Conservation (phyloP, 768 basidiomycete genomes). For the Lyophyllum decastes region DNA sequence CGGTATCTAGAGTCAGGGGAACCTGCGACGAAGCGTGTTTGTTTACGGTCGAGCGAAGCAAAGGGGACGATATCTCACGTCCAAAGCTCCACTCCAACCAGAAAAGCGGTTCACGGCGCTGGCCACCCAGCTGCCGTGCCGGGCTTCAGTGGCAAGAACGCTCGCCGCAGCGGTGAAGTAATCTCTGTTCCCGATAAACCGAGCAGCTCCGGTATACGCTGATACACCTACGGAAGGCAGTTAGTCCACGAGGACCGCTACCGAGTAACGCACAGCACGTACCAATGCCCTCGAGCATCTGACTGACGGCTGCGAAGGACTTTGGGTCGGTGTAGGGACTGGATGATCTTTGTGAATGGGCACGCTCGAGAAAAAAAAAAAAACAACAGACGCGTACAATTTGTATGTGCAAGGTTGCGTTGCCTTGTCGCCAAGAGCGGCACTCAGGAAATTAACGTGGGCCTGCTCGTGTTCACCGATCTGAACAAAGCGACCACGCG, state of each 20-base stretch:
- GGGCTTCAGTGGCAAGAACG: constrained; percentile 60
- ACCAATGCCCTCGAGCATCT: constrained; percentile 57
- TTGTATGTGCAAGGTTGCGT: constrained; percentile 58
- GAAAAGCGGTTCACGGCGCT: constrained; percentile 41
- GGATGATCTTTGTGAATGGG: background rate
- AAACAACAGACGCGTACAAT: constrained; percentile 41
- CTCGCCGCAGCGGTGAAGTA: constrained; percentile 56
- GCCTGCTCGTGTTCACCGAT: constrained; percentile 50
- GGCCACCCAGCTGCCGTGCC: constrained; percentile 58
- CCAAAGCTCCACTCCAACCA: constrained; percentile 55
- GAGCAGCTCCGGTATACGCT: constrained; percentile 59
- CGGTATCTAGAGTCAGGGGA: constrained; percentile 31
- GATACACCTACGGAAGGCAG: constrained; percentile 28
- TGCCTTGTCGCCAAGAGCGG: constrained; percentile 46
- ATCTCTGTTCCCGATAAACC: constrained; percentile 42
- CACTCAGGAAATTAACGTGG: constrained; percentile 46
- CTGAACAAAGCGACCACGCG: constrained; percentile 49
- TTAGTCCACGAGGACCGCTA: background rate
- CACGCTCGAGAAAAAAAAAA: background rate
- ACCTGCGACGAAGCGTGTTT: constrained; percentile 18
- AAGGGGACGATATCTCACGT: constrained; percentile 30
- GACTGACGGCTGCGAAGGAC: constrained; percentile 51
- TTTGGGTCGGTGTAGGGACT: constrained; percentile 52
- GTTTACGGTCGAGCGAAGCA: constrained; percentile 13
- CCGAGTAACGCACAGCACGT: constrained; percentile 12